A percentile compares a stretch with the other conserved stretches of the same genome.
Conservation (phyloP, 1,284 basidiomycete species). For the Marasmius oreades region DNA sequence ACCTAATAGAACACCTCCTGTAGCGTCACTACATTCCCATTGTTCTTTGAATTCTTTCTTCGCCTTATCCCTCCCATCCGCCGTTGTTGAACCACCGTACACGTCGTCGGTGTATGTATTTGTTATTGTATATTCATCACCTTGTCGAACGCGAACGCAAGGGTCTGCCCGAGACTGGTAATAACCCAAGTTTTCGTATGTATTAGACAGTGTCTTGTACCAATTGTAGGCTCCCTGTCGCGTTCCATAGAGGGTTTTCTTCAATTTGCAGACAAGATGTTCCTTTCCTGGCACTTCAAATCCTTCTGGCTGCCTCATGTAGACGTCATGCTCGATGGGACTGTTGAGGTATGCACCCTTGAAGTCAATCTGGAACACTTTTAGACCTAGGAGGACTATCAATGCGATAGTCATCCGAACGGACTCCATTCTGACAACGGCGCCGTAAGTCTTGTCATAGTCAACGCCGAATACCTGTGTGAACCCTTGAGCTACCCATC, state of each 20-base stretch:
- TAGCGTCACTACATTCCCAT: too few species aligned
- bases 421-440: slow-evolving; percentile 27
- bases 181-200: slow-evolving; percentile 23
- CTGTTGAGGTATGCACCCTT: too few species aligned
- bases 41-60: too few species aligned
- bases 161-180: slow-evolving; percentile 17
- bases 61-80: too few species aligned
- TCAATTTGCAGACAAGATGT: slow-evolving; percentile 16
- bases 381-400: too few species aligned
- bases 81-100: too few species aligned
- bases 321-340: slow-evolving; percentile 34
- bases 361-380: too few species aligned
- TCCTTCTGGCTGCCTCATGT: slow-evolving; percentile 30
- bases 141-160: slow-evolving; percentile 20
- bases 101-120: too few species aligned
- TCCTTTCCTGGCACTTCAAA: slow-evolving; percentile 16
- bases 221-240: slow-evolving; percentile 34
- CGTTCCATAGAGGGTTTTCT: slow-evolving; percentile 32
- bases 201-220: slow-evolving; percentile 24
- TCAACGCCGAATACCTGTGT: slow-evolving; percentile 27
- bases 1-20: too few species aligned
- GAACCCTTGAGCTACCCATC: slow-evolving; percentile 18
- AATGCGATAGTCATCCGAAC: too few species aligned
- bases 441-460: slow-evolving; percentile 29
- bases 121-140: slow-evolving; percentile 12